Evolutionary conservation across 371 early-diverging fungal species (phyloP), one percentile per base, ranked within the genome.

Genomic region (Mycotypha africana): DNA sequence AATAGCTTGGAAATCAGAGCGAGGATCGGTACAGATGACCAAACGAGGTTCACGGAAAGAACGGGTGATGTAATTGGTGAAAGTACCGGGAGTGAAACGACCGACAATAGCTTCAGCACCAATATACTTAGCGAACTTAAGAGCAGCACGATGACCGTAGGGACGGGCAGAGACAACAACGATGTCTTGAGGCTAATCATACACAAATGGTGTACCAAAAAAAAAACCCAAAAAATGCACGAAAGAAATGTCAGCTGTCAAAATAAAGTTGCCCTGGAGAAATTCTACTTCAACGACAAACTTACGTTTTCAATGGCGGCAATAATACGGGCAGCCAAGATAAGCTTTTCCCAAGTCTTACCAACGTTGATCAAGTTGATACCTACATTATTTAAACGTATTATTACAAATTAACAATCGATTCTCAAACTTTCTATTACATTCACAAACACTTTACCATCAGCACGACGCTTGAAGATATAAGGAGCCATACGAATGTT

Each of bases 81-180:
- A 98, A 71, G 93, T 96, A 82, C 99, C 99, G 57, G 99, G 99
- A 73, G 99, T 98, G 91, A 98, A 99, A 67, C 98, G 91, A 73
- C 99, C 98, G 48, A 98, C 98, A 54, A 97, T 89, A 65, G 99
- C 96, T 75, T 93, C 95, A 51, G 93, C 91, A 56, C 97, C 97
- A 57, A 93, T 96, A 84, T 92, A 88, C 60, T 88, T 86, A 51
- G 97, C 96, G 81, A 92, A 99, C 88, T 98, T 99, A 45, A 95
- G 81, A 51, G 92, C 98, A 46, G 99, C 98, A 80, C 98, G 95
- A 81, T 97, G 95, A 62, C 99, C 99, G 76, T 92, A 97, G 56
- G 94, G 85, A 74, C 97, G 95, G 68, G 93, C 89, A 65, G 97
- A 92, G 68, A 98, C 89, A 53, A 95, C 96, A 74, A 88, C 86